Base-by-base conservation (phyloP, 495 filamentous ascomycete genomes). In the Pseudotulostoma volvatum region DNA sequence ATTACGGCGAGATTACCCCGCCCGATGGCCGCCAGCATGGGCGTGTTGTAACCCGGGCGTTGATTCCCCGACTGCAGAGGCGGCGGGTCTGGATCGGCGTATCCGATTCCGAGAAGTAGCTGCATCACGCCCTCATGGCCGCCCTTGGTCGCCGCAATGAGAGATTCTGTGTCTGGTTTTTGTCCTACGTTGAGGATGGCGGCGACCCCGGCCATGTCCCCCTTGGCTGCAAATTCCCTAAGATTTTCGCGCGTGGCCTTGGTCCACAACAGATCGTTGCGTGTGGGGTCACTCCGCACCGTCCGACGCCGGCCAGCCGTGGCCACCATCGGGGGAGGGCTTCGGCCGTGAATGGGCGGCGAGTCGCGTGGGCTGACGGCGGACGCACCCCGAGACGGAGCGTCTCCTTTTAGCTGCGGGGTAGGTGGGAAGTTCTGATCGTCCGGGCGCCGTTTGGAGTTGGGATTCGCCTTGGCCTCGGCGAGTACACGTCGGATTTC, bases 1-100 rank as follows among this genome's bases (percentile, higher is more conserved):
- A 97, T 72, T 28, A 93, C 80, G 34, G 77, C 77, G 18, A 83
- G 64, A 51, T 92, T 90, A 8, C 86, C 86, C 39, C 86, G 76
- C 7, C 90, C 90, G 39, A 97, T 94, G 1, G 90, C 84, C 25
- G 84, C 84, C 19, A 94, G 69, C 71, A 97, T 93, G 2, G 92
- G 92, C 0, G 88, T 96, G 43, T 79, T 79, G 44, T 81, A 64
- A 4, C 64, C 69, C 11, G 61, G 46, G 39, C 61, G 67, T 32
- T 67, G 64, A 16, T 61, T 60, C 13, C 48, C 46, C 19, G 59
- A 59, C 16, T 57, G 46, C 9, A 71, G 39, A 3, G 82, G 79
- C 4, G 70, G 66, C 0, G 88, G 90, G 52, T 93, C 87, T 2
- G 83, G 75, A 45, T 93, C 75, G 13, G 77, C 76, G 37, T 68